These are phyloP conservation scores for Sclerotinia glacialis DNA, from an alignment of 2,329 filamentous ascomycete genomes.

Conservation along the genomic window DNA sequence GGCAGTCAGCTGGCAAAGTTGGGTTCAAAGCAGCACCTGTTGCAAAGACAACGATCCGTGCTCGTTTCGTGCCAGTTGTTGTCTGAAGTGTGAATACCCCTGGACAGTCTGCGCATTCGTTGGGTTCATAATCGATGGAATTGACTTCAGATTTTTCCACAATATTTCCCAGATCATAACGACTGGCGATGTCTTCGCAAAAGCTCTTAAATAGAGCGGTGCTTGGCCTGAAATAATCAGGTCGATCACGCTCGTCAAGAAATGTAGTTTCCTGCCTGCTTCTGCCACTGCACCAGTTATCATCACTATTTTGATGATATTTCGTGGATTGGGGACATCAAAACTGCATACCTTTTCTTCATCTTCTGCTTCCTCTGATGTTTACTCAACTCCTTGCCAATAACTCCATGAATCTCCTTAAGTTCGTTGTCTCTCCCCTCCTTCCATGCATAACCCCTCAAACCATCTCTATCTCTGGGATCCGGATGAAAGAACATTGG, in stretches of 20 bases:
- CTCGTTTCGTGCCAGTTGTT: slow-evolving; percentile 52
- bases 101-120: slow-evolving; percentile 30
- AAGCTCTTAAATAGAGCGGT: slow-evolving; percentile 60
- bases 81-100: slow-evolving; percentile 66
- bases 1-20: slow-evolving; percentile 40
- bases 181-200: slow-evolving; percentile 54
- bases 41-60: slow-evolving; percentile 65
- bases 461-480: slow-evolving; percentile 68
- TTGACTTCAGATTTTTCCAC: slow-evolving; percentile 53
- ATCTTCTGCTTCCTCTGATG: slow-evolving; percentile 66
- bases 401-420: slow-evolving; percentile 68
- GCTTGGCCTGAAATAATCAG: slow-evolving; percentile 67
- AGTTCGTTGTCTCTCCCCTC: slow-evolving; percentile 59
- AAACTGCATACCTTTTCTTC: slow-evolving; percentile 45
- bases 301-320: neutral
- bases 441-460: slow-evolving; percentile 66
- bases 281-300: slow-evolving; percentile 40
- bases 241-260: slow-evolving; percentile 63
- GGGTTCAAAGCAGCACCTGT: slow-evolving; percentile 66
- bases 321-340: neutral
- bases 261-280: slow-evolving; percentile 30
- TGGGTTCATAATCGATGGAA: slow-evolving; percentile 29
- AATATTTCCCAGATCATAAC: slow-evolving; percentile 57
- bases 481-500: slow-evolving; percentile 84
- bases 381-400: slow-evolving; percentile 78